Evolutionary conservation across 441 rosid species (phyloP), one percentile per base, ranked within the genome.

Genomic region (Arabidopsis hybrid): DNA sequence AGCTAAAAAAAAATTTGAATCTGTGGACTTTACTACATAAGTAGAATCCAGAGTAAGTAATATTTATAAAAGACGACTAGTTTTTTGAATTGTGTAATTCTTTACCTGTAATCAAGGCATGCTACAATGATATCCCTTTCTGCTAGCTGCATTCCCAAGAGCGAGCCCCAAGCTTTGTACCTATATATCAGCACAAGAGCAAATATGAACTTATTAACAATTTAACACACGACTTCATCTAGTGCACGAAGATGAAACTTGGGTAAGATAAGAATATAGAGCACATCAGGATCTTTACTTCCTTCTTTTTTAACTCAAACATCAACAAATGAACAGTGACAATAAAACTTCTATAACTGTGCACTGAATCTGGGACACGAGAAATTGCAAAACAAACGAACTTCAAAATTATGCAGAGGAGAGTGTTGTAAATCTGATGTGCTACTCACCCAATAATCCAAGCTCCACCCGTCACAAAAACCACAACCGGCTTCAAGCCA

Each of bases 151-250:
- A 88, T 84, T 66, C 99, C 98, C 59, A 95, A 78, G 82, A 95
- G 91, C 62, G 96, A 81, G 66, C 99, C 98, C 99, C 99, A 95
- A 39, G 99, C 98, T 83, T 95, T 92, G 81, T 95, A 92, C 82
- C 99, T 92, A 81, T 36, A 85, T 34, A 57, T 17, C 65, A 69
- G 34, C 39, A 12, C 39, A 50, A 49, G 47, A 59, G 62, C 39
- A 47, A 62, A 32, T 35, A n/a, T 35, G 12, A 58, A 57, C 32
- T 65, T 1, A 58, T 46, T 1, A 60, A 26, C 2, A 26, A 26
- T 26, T 26, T 2, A 26, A 10, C 57, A 67, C 9, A 0, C 6
- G 5, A 58, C 49, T 51, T 34, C 58, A 52, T 60, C 46, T 31
- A 67, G 21, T 9, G 62, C 31, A 65, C 39, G 52, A 52, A 67